Evolutionary conservation across 306 rosid genomes (phyloP).

Genomic region (Prunus davidiana): DNA sequence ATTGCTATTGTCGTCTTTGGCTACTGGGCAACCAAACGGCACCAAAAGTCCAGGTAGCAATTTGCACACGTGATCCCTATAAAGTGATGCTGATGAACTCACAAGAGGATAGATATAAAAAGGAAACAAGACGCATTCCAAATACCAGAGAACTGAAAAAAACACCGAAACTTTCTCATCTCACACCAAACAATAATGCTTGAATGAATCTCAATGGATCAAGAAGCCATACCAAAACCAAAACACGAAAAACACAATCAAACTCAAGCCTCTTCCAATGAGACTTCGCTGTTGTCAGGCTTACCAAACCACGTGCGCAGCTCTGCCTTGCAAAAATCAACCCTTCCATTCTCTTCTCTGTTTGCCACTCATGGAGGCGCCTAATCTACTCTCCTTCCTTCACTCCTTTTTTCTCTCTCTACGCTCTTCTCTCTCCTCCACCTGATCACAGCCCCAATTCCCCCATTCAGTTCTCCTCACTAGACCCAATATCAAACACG

Average conservation of each 20-base stretch:
- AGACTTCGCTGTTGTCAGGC: background rate
- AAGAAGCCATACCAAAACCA: background rate
- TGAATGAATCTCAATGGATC: background rate
- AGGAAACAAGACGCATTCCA: no score
- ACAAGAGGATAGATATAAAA: no score
- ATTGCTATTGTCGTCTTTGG: no score
- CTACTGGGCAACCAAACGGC: no score
- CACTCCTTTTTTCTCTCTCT: constrained; percentile 1
- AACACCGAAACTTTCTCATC: background rate
- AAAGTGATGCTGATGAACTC: no score
- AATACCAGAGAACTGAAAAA: no score
- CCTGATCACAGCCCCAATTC: background rate
- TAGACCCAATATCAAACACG: background rate
- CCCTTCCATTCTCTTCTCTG: background rate
- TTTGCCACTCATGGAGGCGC: constrained; percentile 14
- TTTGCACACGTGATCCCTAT: no score
- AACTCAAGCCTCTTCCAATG: background rate
- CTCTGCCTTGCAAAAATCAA: background rate
- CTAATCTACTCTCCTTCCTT: constrained; percentile 1
- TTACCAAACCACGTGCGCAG: background rate
- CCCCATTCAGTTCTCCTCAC: background rate
- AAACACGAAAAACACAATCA: background rate
- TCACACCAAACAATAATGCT: background rate
- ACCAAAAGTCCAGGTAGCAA: no score
- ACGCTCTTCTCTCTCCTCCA: background rate